A percentile compares a stretch with the other conserved stretches of the same genome.
These are phyloP conservation scores for Elongisporangium undulatum DNA, from an alignment of 352 stramenopile species.

Conservation along the genomic window DNA sequence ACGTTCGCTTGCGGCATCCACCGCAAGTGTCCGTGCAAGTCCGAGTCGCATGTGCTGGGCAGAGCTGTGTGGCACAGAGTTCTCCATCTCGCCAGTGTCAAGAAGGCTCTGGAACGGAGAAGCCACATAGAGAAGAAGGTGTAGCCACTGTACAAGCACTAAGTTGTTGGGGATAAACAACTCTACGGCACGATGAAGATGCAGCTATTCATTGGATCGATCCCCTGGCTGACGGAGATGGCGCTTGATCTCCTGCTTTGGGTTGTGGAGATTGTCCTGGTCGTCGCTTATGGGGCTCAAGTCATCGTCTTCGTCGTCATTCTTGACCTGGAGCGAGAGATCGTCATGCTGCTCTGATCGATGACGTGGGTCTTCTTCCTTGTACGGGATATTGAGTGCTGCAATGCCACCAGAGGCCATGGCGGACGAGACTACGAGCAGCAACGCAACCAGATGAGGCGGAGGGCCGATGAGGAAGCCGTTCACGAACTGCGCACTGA, in stretches of 20 bases:
- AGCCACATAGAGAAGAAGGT: not conserved
- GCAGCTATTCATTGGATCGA: not conserved
- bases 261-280: slow-evolving; percentile 3
- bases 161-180: not conserved
- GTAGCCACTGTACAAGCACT: not conserved
- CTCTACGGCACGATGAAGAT: not conserved
- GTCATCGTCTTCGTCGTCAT: slow-evolving; percentile 3
- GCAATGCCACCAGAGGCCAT: slow-evolving; percentile 61
- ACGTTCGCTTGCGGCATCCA: slow-evolving; percentile 3
- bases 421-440: slow-evolving; percentile 73
- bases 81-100: not conserved
- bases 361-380: slow-evolving; percentile 22
- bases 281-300: slow-evolving; percentile 2
- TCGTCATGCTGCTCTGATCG: slow-evolving; percentile 11
- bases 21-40: not conserved
- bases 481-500: slow-evolving; percentile 90
- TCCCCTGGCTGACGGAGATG: slow-evolving; percentile 2
- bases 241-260: slow-evolving; percentile 3
- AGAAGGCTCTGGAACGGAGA: not conserved
- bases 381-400: slow-evolving; percentile 30
- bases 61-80: not conserved
- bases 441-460: slow-evolving; percentile 68
- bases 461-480: slow-evolving; percentile 77
- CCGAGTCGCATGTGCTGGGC: not conserved
- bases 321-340: slow-evolving; percentile 1